Base-by-base conservation (phyloP, 2,329 filamentous ascomycete genomes). In the Purpureocillium lavendulum region DNA sequence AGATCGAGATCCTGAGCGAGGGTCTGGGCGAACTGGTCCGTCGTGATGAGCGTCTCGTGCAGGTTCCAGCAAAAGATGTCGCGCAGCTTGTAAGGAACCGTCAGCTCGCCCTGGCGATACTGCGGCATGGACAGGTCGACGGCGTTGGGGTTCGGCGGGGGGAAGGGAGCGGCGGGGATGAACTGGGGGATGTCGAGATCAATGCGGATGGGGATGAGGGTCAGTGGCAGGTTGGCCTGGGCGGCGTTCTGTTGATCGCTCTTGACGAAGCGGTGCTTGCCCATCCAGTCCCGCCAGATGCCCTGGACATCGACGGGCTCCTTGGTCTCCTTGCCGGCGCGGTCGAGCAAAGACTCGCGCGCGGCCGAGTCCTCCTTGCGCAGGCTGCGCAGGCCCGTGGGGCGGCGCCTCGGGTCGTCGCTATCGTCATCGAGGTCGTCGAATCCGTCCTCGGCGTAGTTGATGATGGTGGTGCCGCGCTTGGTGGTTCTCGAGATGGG, bases 51-150 rank as follows among this genome's bases (percentile, higher is more conserved):
- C 0, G 87, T 85, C 66, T 98, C 92, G 62, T 97, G 90, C 12
- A 98, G 72, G 54, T 98, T 98, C 92, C 92, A 98, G 38, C 96
- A 66, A 53, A 98, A 97, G n/a, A 86, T 84, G 53, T 98, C 92
- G 53, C 94, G 88, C 41, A 98, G 71, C 46, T 92, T 80, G 62
- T 88, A 96, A 3, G 87, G 84, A 1, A 88, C 80, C 12, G 88
- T 88, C 45, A 77, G 64, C 45, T 96, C 90, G 40, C 84, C 84
- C 40, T 75, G 72, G 53, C 82, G 82, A 65, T 94, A 96, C 40
- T 88, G 80, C 12, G 87, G 82, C 37, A 86, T 69, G 5, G 77
- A 78, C 43, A 84, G 79, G 55, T 94, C 84, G 49, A 82, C 75
- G 13, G 71, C 69, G 26, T 64, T 69, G 41, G 80, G 77, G 43